phyloP scores from a whole-genome alignment of 306 rosid genomes.

The Glycine tomentella region DNA sequence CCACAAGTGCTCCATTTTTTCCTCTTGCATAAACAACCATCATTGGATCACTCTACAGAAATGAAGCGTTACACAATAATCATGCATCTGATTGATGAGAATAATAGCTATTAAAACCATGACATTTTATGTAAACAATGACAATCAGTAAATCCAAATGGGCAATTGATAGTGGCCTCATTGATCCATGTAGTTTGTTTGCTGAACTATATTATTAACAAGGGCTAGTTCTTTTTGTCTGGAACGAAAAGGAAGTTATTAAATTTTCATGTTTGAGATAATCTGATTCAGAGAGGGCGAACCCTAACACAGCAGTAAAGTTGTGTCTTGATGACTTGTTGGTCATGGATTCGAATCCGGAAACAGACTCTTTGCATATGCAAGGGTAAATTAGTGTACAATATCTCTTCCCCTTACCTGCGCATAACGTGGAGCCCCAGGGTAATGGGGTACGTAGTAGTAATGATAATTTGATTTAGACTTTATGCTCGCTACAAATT shows the following conservation, averaged over 20 bases:
- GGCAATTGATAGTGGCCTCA: conserved; percentile 1
- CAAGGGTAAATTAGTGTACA: too few relatives aligned
- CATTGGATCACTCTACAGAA: conserved; percentile 92
- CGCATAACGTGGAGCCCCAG: too few relatives aligned
- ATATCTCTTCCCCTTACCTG: too few relatives aligned
- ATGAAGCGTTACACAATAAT: conserved; percentile 37
- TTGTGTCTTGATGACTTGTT: too few relatives aligned
- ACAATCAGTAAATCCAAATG: conserved; percentile 17
- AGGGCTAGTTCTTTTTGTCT: conserved; percentile 27
- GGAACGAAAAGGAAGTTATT: background rate
- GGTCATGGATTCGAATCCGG: too few relatives aligned
- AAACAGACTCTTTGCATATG: too few relatives aligned
- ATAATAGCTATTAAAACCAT: conserved; percentile 28
- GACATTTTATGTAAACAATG: conserved; percentile 6
- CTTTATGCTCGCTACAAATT: background rate
- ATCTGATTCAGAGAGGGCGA: background rate
- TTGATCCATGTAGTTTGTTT: conserved; percentile 21
- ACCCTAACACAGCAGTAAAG: too few relatives aligned
- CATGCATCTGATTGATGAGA: conserved; percentile 34
- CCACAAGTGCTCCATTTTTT: conserved; percentile 82
- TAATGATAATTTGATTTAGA: too few relatives aligned
- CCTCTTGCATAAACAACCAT: conserved; percentile 76
- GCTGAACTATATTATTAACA: conserved; percentile 40
- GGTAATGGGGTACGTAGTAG: too few relatives aligned
- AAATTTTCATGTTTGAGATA: background rate